Percentiles rank a stretch among this genome's conserved stretches.
phyloP scores from a whole-genome alignment of 768 basidiomycete genomes.

The Pholiota conissans region DNA sequence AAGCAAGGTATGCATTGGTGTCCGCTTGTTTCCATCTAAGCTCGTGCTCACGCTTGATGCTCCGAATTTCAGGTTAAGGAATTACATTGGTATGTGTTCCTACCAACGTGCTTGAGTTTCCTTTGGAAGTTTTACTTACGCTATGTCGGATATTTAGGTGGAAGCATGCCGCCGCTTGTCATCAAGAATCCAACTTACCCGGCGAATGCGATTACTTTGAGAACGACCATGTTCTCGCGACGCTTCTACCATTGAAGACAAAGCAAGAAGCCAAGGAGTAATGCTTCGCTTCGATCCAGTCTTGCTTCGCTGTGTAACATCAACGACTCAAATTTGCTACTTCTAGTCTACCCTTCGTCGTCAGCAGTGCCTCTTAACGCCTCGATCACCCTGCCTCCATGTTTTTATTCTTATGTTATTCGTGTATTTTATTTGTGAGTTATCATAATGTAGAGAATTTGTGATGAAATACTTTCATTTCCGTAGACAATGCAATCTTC shows the following conservation, averaged over 20 bases:
- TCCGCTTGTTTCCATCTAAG: no score
- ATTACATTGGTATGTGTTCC: conserved; percentile 61
- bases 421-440: neutral
- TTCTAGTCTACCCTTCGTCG: neutral
- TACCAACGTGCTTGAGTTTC: no score
- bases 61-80: conserved; percentile 56
- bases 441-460: neutral
- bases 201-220: conserved; percentile 62
- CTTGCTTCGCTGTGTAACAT: neutral
- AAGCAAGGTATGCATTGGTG: conserved; percentile 66
- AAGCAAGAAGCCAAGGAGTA: neutral
- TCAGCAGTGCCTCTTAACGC: neutral
- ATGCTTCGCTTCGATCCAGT: neutral
- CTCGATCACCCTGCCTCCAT: neutral
- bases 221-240: conserved; percentile 44
- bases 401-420: neutral
- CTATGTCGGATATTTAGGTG: conserved; percentile 44
- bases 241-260: conserved; percentile 6
- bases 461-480: neutral
- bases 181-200: conserved; percentile 52
- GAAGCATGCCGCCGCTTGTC: conserved; percentile 83
- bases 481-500: neutral
- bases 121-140: no score
- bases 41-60: no score
- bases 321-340: conserved; percentile 1